Evolutionary conservation across 805 yeast species (phyloP).

Genomic region (Novakomyces olei): DNA sequence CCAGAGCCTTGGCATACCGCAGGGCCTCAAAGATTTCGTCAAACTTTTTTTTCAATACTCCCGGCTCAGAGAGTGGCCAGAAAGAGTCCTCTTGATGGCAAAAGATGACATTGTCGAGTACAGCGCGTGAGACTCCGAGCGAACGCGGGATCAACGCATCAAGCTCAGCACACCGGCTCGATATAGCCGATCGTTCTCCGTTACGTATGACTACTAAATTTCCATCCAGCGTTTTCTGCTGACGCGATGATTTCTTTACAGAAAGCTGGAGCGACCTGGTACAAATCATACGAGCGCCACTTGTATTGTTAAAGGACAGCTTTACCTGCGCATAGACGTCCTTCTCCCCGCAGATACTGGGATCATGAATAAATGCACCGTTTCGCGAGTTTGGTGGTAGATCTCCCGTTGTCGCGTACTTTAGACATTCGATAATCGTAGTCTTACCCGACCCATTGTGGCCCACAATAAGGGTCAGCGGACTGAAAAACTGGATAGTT

Average conservation of each 20-base stretch:
- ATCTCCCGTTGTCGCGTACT: constrained; percentile 88
- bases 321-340: constrained; percentile 79
- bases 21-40: constrained; percentile 94
- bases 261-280: constrained; percentile 65
- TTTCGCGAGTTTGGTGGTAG: constrained; percentile 89
- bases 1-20: constrained; percentile 77
- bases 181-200: constrained; percentile 51
- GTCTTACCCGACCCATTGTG: constrained; percentile 94
- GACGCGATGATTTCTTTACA: constrained; percentile 35
- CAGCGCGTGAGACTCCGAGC: constrained; percentile 72
- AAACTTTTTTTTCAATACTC: constrained; percentile 68
- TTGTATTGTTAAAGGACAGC: constrained; percentile 55
- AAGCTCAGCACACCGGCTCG: constrained; percentile 64
- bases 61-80: constrained; percentile 92
- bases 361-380: constrained; percentile 91
- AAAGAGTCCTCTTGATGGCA: constrained; percentile 94
- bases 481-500: constrained; percentile 71
- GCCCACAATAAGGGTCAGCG: constrained; percentile 84
- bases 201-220: constrained; percentile 40
- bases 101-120: constrained; percentile 77
- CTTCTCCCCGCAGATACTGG: constrained; percentile 43
- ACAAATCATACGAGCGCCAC: constrained; percentile 57
- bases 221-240: constrained; percentile 82
- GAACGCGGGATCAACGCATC: constrained; percentile 61
- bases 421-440: constrained; percentile 79